Base-by-base conservation (phyloP, 768 basidiomycete species). In the Trametes sanguinea region DNA sequence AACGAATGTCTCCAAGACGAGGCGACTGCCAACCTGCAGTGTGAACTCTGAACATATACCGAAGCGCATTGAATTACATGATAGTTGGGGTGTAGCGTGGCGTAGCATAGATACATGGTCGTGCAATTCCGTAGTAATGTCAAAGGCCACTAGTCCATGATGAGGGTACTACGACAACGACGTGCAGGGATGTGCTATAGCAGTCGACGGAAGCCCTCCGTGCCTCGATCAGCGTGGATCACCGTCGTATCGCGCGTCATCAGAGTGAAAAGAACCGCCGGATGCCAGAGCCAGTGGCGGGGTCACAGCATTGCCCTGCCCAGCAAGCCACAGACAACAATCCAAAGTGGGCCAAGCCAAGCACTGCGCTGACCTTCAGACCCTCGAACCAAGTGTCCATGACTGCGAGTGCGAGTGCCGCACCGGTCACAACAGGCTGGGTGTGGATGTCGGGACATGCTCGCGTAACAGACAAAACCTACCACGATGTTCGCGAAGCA, bases 311-410 rank as follows among this genome's bases (percentile, higher is more conserved):
- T 16, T 50, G 29, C 3, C 60, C 61, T 6, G 47, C 40, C 52
- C 51, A 62, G 40, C 65, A 62, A 37, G 63, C 57, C 57, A 67
- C 48, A 9, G 62, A 39, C 32, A 79, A 57, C 43, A 70, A 57
- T 37, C 57, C 73, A 5, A 80, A 32, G 68, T 85, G 83, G n/a
- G 77, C 57, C 27, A 74, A 27, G 0, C 75, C 78, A 14, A 85
- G 71, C 35, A 76, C 60, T 1, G 77, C 42, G 0, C 81, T 80
- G 14, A 75, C 66, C 53, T 65, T 57, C 9, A 81, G 61, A 22
- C 69, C 71, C 48, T 82, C 81, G 29, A 77, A 78, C 70, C 80
- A 73, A 11, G 79, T 81, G 71, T 85, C 84, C 22, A 73, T 59
- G 30, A 83, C 66, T 2, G 81, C 81, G 1, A 79, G 74, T 1